A percentile compares a stretch with the other conserved stretches of the same genome.
Conservation (phyloP, 768 basidiomycete genomes). For the Flagelloscypha sp. region DNA sequence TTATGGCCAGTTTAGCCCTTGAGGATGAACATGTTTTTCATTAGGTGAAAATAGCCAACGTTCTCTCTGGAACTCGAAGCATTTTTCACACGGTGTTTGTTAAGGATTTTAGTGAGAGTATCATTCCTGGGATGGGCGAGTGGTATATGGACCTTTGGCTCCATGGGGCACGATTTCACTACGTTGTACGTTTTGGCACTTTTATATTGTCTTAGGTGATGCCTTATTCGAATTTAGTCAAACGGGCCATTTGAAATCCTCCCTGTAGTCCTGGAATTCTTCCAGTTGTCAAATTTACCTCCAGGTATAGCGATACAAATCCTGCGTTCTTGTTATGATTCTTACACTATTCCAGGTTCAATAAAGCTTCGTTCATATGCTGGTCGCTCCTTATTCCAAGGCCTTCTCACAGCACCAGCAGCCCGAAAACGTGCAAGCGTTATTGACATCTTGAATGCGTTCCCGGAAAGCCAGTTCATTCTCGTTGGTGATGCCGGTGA, state of each 20-base stretch:
- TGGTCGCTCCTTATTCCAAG: conserved; percentile 74
- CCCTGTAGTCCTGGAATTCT: conserved; percentile 70
- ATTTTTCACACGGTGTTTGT: conserved; percentile 92
- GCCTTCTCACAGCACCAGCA: conserved; percentile 75
- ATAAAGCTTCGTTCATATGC: conserved; percentile 81
- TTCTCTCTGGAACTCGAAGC: conserved; percentile 70
- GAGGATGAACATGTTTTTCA: too few relatives aligned
- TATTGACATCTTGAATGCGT: conserved; percentile 66
- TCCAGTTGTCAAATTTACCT: conserved; percentile 62
- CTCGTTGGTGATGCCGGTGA: conserved; percentile 91
- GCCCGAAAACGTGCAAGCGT: conserved; percentile 77
- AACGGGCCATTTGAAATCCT: conserved; percentile 85
- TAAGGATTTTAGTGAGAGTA: conserved; percentile 66
- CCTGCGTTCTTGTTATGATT: conserved; percentile 6
- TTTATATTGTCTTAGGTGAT: not conserved
- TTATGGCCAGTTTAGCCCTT: too few relatives aligned
- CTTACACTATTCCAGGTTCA: conserved; percentile 44
- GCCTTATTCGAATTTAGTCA: conserved; percentile 39
- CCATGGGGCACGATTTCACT: conserved; percentile 74
- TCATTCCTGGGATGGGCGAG: conserved; percentile 76
- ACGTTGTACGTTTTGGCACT: conserved; percentile 55
- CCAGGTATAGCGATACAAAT: conserved; percentile 29
- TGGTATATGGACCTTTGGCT: conserved; percentile 69
- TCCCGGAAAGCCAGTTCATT: conserved; percentile 69
- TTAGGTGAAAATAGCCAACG: conserved; percentile 67